These are phyloP conservation scores for Fomes fomentarius DNA, from an alignment of 1,284 basidiomycete species.

Conservation along the genomic window DNA sequence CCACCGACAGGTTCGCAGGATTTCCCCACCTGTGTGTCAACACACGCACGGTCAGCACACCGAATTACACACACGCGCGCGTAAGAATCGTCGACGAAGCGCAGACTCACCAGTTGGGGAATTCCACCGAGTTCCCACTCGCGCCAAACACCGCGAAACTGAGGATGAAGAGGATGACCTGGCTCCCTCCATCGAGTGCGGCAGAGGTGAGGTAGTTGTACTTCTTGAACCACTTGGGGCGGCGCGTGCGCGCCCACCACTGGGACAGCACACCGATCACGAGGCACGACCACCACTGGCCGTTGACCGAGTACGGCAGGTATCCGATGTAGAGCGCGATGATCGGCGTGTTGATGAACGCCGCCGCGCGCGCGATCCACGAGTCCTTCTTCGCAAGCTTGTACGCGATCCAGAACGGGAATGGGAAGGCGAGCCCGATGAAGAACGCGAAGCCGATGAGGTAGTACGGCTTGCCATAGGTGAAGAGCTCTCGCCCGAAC, in stretches of 20 bases:
- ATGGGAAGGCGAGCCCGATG: conserved; percentile 50
- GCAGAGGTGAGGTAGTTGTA: conserved; percentile 51
- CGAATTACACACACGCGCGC: too few relatives aligned
- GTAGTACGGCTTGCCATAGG: conserved; percentile 49
- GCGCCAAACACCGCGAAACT: conserved; percentile 71
- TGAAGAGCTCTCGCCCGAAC: conserved; percentile 50
- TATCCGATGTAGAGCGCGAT: conserved; percentile 55
- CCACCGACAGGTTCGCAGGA: conserved; percentile 32
- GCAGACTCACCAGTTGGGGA: conserved; percentile 43
- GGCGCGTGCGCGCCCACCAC: conserved; percentile 49
- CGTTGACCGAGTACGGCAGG: conserved; percentile 60
- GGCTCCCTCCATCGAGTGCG: conserved; percentile 50
- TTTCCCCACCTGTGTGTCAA: conserved; percentile 33
- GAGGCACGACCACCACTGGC: conserved; percentile 50
- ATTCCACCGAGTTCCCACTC: conserved; percentile 56
- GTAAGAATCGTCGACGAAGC: conserved; percentile 8
- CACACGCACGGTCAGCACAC: too few relatives aligned
- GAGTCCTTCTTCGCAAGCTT: conserved; percentile 40
- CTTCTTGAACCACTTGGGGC: conserved; percentile 54
- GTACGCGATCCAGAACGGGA: conserved; percentile 55
- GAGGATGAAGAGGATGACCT: conserved; percentile 51
- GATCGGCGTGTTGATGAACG: conserved; percentile 55
- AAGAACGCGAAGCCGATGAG: conserved; percentile 51
- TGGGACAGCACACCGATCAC: conserved; percentile 51
- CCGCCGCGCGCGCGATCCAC: conserved; percentile 37